These are phyloP conservation scores for Thuidium tamariscinum DNA, from an alignment of 225 moss, liverwort and hornwort species.

Conservation along the genomic window DNA sequence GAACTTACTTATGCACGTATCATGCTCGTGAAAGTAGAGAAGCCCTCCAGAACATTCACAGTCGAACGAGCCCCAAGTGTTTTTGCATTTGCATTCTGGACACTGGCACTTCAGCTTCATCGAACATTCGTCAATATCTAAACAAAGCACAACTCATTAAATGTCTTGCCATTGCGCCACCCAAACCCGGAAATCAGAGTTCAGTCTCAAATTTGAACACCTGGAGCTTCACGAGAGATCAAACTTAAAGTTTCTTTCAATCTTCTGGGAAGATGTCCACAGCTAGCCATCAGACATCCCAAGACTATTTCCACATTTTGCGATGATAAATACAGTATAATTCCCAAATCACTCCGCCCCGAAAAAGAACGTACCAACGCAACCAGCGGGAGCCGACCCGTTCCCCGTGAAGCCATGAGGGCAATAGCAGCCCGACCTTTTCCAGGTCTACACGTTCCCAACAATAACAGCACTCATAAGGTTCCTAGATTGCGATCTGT, in stretches of 20 bases:
- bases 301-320: background rate
- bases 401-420: conserved; percentile 59
- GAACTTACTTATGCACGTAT: conserved; percentile 60
- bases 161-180: background rate
- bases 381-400: conserved; percentile 17
- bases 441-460: background rate
- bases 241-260: background rate
- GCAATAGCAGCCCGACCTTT: conserved; percentile 33
- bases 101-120: conserved; percentile 57
- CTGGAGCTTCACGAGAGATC: background rate
- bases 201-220: background rate
- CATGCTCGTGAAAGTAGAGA: conserved; percentile 58
- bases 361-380: conserved; percentile 17
- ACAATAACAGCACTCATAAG: background rate
- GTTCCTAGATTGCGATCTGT: background rate
- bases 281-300: background rate
- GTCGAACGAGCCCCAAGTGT: conserved; percentile 62
- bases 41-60: conserved; percentile 56
- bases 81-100: conserved; percentile 46
- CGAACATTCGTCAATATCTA: conserved; percentile 53
- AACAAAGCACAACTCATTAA: background rate
- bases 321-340: background rate
- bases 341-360: background rate
- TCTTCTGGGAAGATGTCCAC: background rate
- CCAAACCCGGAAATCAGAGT: background rate